Conservation (phyloP, 2,329 filamentous ascomycete species). For the Phoma sp. region DNA sequence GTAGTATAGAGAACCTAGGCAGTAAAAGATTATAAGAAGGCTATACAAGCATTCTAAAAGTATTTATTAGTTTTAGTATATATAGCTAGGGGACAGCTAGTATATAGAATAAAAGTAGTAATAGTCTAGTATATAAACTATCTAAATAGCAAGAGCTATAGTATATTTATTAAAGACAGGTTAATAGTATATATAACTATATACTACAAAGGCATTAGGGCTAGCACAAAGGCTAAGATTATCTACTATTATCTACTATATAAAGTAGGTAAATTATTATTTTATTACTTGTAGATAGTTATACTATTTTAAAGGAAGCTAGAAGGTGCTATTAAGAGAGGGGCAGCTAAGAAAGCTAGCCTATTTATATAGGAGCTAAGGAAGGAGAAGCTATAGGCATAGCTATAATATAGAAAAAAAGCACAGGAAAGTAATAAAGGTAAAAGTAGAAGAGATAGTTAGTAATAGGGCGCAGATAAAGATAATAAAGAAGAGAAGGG, state of each 20-base stretch:
- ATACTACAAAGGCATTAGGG: neutral
- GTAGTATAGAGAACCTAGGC: no score
- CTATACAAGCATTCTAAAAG: neutral
- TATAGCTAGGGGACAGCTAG: neutral
- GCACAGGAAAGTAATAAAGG: neutral
- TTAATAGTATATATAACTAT: neutral
- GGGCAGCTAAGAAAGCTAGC: neutral
- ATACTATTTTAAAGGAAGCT: neutral
- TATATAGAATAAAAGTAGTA: neutral
- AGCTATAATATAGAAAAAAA: neutral
- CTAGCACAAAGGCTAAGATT: neutral
- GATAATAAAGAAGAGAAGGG: neutral
- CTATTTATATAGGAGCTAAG: neutral
- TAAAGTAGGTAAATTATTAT: slow-evolving; percentile 6
- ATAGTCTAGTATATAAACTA: neutral
- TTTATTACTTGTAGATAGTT: neutral
- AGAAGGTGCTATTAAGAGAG: neutral
- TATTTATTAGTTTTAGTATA: neutral
- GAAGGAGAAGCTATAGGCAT: neutral
- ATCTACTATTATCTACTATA: slow-evolving; percentile 7
- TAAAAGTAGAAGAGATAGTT: no score
- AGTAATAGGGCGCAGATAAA: no score
- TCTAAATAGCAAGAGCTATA: neutral
- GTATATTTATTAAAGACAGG: neutral
- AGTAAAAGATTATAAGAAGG: neutral